A percentile compares a stretch with the other conserved stretches of the same genome.
phyloP scores from a whole-genome alignment of 2,329 filamentous ascomycete genomes.

The Chalaropsis ovoidea region DNA sequence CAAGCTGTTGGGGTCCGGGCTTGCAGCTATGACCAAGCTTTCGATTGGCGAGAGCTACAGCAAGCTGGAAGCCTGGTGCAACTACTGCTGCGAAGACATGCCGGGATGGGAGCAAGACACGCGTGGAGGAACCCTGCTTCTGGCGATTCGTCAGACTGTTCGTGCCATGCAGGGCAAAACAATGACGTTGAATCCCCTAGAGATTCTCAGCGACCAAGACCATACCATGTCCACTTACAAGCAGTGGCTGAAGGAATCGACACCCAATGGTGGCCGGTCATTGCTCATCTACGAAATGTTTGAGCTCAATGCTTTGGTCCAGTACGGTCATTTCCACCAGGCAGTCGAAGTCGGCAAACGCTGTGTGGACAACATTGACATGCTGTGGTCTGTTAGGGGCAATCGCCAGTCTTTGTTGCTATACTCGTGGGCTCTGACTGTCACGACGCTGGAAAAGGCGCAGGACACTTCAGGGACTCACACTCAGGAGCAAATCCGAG shows the following conservation, averaged over 20 bases:
- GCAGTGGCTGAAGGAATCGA: conserved; percentile 46
- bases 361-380: conserved; percentile 39
- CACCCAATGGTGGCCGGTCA: conserved; percentile 52
- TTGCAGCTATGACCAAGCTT: conserved; percentile 56
- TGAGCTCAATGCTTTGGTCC: conserved; percentile 51
- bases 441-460: conserved; percentile 41
- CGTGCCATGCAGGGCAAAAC: conserved; percentile 70
- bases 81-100: conserved; percentile 63
- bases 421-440: conserved; percentile 48
- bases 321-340: conserved; percentile 53
- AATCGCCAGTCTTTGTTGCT: conserved; percentile 49
- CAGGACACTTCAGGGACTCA: conserved; percentile 36
- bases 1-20: conserved; percentile 60
- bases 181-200: conserved; percentile 37
- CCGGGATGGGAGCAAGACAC: conserved; percentile 62
- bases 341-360: conserved; percentile 48
- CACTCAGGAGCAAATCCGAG: conserved; percentile 25
- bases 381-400: conserved; percentile 52
- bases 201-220: conserved; percentile 57
- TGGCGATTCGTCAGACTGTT: conserved; percentile 54
- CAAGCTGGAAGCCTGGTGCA: conserved; percentile 61
- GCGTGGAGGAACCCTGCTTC: conserved; percentile 59
- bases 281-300: conserved; percentile 58
- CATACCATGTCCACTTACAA: conserved; percentile 52
- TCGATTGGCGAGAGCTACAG: conserved; percentile 58